Evolutionary conservation across 1,284 basidiomycete genomes (phyloP), one percentile per base, ranked within the genome.

Genomic region (Pseudozyma sp.): DNA sequence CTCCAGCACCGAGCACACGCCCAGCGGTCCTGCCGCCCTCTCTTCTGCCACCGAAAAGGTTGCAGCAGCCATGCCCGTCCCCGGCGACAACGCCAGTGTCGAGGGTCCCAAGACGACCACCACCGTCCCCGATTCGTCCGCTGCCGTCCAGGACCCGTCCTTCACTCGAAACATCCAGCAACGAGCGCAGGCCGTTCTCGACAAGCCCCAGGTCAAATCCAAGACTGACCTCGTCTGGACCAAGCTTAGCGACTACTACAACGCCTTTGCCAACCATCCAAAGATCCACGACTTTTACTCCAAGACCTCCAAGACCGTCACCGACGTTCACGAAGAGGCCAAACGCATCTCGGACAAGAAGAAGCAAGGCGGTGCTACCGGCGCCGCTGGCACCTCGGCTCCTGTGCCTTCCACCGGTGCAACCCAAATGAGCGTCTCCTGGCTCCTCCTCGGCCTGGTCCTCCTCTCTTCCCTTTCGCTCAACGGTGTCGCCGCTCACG

Each of bases 291-390:
- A 85, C 0, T 94, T 94, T 85, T 94, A 94, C 86, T 93, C 92
- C 9, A 86, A 85, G 24, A 92, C 92, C 1, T 88, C 90, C 33
- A 94, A 94, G 85, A 91, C 93, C 81, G 89, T 92, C 16, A 83
- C 87, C 39, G 93, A 94, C 80, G 93, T 94, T 56, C 93, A 94
- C 81, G 92, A 93, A 79, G 93, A 95, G 85, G 93, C 93, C 1
- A 87, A 88, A 61, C 89, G 93, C 45, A 92, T 94, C 79, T 88
- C 89, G 31, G 87, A 88, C 24, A 85, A 87, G 60, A 88, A 92
- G 76, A 74, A 75, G 65, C 70, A 72, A 14, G 68, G 73, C 6
- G 58, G 67, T 14, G 45, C 78, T 11, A 59, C 73, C 2, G 71
- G 64, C 9, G 61, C 79, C 14, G 68, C 81, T 1, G 70, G 59